Percentiles rank a stretch among this genome's conserved stretches.
These are phyloP conservation scores for Teunomyces atbi DNA, from an alignment of 805 yeast genomes.

Conservation along the genomic window DNA sequence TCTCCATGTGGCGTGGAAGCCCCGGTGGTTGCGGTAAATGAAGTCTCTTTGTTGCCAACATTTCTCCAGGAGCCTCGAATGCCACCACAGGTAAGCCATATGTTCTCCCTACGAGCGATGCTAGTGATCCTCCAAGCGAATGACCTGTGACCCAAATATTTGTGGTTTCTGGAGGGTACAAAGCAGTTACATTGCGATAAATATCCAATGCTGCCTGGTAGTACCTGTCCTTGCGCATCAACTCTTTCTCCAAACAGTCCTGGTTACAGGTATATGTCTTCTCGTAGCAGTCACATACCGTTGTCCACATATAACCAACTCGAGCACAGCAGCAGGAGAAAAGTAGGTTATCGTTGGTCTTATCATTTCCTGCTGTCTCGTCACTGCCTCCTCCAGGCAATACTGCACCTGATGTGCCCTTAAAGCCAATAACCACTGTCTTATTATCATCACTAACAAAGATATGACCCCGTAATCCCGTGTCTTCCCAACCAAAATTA, in stretches of 20 bases:
- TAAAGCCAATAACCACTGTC: slow-evolving; percentile 74
- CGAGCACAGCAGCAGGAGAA: slow-evolving; percentile 97
- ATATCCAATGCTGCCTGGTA: slow-evolving; percentile 77
- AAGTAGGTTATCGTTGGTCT: slow-evolving; percentile 79
- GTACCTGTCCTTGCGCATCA: slow-evolving; percentile 73
- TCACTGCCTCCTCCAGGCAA: slow-evolving; percentile 46
- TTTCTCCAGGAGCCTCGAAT: slow-evolving; percentile 92
- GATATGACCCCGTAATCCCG: slow-evolving; percentile 88
- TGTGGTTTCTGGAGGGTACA: slow-evolving; percentile 62
- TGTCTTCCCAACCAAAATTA: slow-evolving; percentile 82
- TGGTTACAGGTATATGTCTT: slow-evolving; percentile 86
- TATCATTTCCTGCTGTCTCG: slow-evolving; percentile 80
- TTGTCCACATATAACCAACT: slow-evolving; percentile 85
- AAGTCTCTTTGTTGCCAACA: slow-evolving; percentile 74
- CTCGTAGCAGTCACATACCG: slow-evolving; percentile 92
- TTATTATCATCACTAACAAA: slow-evolving; percentile 59
- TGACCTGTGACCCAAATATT: slow-evolving; percentile 93
- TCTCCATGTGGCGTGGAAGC: slow-evolving; percentile 69
- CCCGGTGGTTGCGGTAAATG: slow-evolving; percentile 96
- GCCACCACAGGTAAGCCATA: slow-evolving; percentile 88
- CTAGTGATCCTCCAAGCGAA: slow-evolving; percentile 87
- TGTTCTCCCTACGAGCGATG: slow-evolving; percentile 80
- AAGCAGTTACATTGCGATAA: slow-evolving; percentile 62
- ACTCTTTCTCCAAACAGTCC: slow-evolving; percentile 75
- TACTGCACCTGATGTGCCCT: slow-evolving; percentile 88